These are phyloP conservation scores for Clohesyomyces aquaticus DNA, from an alignment of 495 filamentous ascomycete species.

Conservation along the genomic window DNA sequence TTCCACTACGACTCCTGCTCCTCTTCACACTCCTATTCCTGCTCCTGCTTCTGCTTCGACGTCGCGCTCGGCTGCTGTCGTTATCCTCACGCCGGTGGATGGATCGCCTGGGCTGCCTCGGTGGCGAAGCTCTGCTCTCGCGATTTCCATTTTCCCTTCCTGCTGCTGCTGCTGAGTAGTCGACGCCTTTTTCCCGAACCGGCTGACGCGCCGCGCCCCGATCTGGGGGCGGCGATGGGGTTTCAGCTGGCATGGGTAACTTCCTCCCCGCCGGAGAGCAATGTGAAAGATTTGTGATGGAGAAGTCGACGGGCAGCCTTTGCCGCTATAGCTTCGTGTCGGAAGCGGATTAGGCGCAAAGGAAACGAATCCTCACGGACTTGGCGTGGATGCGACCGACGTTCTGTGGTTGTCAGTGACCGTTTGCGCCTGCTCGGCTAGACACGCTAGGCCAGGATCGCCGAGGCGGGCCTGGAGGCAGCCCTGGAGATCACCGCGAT, in stretches of 20 bases:
- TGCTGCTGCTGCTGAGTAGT: constrained; percentile 11
- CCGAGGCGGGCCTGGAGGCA: no score
- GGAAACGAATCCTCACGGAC: no score
- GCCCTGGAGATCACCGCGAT: no score
- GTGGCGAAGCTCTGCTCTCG: constrained; percentile 19
- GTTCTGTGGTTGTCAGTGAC: no score
- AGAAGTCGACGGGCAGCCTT: no score
- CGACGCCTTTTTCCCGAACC: constrained; percentile 1
- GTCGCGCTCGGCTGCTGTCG: background rate
- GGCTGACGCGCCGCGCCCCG: constrained; percentile 8
- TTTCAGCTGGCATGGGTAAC: constrained; percentile 16
- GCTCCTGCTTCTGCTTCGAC: constrained; percentile 7
- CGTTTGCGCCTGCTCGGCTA: no score
- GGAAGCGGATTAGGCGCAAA: no score
- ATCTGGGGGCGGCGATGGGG: constrained; percentile 24
- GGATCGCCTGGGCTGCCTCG: constrained; percentile 15
- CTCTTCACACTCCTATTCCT: constrained; percentile 16
- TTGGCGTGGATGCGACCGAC: no score
- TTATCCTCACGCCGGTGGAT: background rate
- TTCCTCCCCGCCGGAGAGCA: background rate
- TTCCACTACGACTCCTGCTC: constrained; percentile 8
- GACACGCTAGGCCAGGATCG: no score
- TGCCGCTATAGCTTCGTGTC: background rate
- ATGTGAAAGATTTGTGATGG: no score
- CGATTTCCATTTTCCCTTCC: background rate